Evolutionary conservation across 192 early-diverging fungal genomes (phyloP).

Genomic region (Linnemannia exigua): DNA sequence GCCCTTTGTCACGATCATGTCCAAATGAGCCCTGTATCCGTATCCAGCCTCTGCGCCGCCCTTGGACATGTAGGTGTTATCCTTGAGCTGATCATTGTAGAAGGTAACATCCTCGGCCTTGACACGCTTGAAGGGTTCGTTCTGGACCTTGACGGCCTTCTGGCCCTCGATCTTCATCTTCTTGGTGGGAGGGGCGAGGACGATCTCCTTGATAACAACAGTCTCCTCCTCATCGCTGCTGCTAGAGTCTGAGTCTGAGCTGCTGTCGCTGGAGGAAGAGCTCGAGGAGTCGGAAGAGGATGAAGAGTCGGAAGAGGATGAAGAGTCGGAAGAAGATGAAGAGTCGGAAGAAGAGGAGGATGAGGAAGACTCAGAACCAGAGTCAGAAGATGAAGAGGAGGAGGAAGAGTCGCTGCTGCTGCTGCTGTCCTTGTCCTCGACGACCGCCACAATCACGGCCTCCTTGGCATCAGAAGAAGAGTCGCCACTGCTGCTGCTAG

Average conservation of each 20-base stretch:
- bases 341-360: slow-evolving; percentile 17
- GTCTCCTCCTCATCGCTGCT: slow-evolving; percentile 21
- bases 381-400: slow-evolving; percentile 30
- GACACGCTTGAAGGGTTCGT: slow-evolving; percentile 88
- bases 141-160: slow-evolving; percentile 44
- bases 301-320: slow-evolving; percentile 27
- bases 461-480: slow-evolving; percentile 54
- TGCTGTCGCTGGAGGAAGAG: slow-evolving; percentile 28
- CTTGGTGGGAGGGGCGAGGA: slow-evolving; percentile 44
- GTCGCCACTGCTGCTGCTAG: slow-evolving; percentile 46
- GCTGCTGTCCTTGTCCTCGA: slow-evolving; percentile 11
- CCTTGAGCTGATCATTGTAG: slow-evolving; percentile 82
- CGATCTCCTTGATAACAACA: slow-evolving; percentile 34
- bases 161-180: slow-evolving; percentile 60
- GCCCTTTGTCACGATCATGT: slow-evolving; percentile 91
- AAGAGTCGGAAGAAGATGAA: slow-evolving; percentile 36
- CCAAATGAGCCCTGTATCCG: slow-evolving; percentile 94
- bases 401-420: slow-evolving; percentile 37
- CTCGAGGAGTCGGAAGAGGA: slow-evolving; percentile 37
- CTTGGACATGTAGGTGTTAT: slow-evolving; percentile 84
- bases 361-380: slow-evolving; percentile 27
- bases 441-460: slow-evolving; percentile 6
- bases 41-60: slow-evolving; percentile 80
- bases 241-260: slow-evolving; percentile 26
- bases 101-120: slow-evolving; percentile 86